These are phyloP conservation scores for Lentinula edodes DNA, from an alignment of 768 basidiomycete genomes.

Conservation along the genomic window DNA sequence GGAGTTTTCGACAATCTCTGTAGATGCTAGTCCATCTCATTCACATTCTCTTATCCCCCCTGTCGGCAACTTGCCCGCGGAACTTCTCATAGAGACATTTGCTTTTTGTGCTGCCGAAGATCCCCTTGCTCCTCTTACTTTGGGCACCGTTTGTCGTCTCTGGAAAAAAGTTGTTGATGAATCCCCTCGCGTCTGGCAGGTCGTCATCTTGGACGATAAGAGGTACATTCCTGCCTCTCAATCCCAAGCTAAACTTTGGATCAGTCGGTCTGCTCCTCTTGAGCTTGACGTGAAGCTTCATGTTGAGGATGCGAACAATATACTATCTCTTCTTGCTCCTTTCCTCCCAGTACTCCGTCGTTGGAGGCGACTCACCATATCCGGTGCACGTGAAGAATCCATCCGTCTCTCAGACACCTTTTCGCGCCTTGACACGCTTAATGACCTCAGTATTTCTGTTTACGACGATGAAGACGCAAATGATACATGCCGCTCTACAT, in stretches of 20 bases:
- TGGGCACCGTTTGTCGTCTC: conserved; percentile 49
- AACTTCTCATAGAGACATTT: conserved; percentile 63
- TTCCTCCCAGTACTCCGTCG: conserved; percentile 51
- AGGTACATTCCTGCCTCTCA: conserved; percentile 33
- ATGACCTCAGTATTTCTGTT: conserved; percentile 6
- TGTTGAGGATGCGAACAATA: conserved; percentile 38
- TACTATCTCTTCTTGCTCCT: conserved; percentile 61
- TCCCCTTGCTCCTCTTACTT: conserved; percentile 40
- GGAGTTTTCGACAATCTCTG: not conserved
- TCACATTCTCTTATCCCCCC: not conserved
- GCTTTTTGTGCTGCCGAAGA: conserved; percentile 33
- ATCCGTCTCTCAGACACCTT: conserved; percentile 20
- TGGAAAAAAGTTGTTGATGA: conserved; percentile 53
- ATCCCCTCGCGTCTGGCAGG: conserved; percentile 59
- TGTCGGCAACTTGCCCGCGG: conserved; percentile 39
- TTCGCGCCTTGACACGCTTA: conserved; percentile 16
- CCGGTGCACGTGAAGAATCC: conserved; percentile 33
- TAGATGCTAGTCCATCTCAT: conserved; percentile 4
- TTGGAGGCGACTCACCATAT: conserved; percentile 50
- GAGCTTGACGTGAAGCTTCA: conserved; percentile 50
- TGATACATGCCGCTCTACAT: conserved; percentile 25
- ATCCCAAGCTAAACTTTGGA: conserved; percentile 48
- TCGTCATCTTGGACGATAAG: conserved; percentile 42
- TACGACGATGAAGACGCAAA: conserved; percentile 23
- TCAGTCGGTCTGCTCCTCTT: conserved; percentile 45